Percentiles rank a stretch among this genome's conserved stretches.
phyloP scores from a whole-genome alignment of 2,329 filamentous ascomycete species.

The Colletotrichum liaoningense region DNA sequence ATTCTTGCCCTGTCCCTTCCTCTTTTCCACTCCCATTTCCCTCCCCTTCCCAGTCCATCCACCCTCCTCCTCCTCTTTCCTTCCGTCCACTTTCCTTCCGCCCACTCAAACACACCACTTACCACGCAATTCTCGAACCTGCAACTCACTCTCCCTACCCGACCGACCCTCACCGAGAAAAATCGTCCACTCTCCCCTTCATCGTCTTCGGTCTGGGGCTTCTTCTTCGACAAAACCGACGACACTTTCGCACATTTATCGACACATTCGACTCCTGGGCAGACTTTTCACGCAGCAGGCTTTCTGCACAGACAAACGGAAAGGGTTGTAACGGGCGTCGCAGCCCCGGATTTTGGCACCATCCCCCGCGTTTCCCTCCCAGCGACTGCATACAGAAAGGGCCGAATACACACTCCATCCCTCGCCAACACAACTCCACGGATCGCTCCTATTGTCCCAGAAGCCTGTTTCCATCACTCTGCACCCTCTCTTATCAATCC shows the following conservation, averaged over 20 bases:
- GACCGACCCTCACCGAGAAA: conserved; percentile 33
- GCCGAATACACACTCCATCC: conserved; percentile 35
- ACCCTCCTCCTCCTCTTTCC: conserved; percentile 1
- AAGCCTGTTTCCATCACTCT: not conserved
- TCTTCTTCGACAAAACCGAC: not conserved
- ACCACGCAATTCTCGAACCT: not conserved
- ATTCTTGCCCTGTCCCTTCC: conserved; percentile 3
- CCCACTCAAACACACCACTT: not conserved
- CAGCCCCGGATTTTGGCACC: conserved; percentile 36
- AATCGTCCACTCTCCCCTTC: not conserved
- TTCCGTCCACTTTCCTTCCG: not conserved
- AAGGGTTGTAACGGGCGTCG: conserved; percentile 30
- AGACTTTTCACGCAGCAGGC: not conserved
- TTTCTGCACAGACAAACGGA: conserved; percentile 21
- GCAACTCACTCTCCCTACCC: conserved; percentile 5
- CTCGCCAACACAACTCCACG: conserved; percentile 20
- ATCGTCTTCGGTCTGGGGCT: not conserved
- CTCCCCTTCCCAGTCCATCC: not conserved
- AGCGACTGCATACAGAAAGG: conserved; percentile 34
- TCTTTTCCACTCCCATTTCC: conserved; percentile 6
- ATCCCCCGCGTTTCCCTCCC: conserved; percentile 36
- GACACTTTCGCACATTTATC: not conserved
- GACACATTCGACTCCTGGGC: not conserved
- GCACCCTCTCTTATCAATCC: conserved; percentile 22
- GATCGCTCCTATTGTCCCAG: conserved; percentile 3